Evolutionary conservation across 2,329 filamentous ascomycete species (phyloP).

Genomic region (Colletotrichum sojae): DNA sequence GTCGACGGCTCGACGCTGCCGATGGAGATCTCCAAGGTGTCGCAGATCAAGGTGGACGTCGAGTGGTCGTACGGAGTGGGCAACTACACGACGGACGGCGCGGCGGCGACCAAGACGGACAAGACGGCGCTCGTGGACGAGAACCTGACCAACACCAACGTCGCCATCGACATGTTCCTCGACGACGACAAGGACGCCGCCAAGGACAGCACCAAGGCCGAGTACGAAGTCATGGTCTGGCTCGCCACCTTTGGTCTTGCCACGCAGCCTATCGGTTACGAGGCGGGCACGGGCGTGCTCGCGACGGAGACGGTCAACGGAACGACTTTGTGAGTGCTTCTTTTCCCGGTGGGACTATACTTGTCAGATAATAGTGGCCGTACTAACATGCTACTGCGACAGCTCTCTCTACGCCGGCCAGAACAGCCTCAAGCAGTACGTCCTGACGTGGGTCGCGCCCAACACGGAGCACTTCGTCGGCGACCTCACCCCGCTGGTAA

Average conservation of each 20-base stretch:
- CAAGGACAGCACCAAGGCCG: constrained; percentile 56
- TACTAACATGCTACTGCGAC: background rate
- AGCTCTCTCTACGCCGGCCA: constrained; percentile 59
- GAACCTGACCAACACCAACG: constrained; percentile 65
- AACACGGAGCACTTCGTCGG: constrained; percentile 58
- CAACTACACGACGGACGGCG: constrained; percentile 50
- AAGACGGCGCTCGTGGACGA: constrained; percentile 48
- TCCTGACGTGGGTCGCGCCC: constrained; percentile 64
- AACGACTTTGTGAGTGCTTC: constrained; percentile 56
- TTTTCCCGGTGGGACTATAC: background rate
- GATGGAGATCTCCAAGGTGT: constrained; percentile 54
- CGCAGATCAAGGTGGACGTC: constrained; percentile 59
- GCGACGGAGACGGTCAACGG: constrained; percentile 56
- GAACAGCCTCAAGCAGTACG: constrained; percentile 59
- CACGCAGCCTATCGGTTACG: constrained; percentile 62
- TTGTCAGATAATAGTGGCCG: background rate
- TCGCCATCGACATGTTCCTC: constrained; percentile 72
- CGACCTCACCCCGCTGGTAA: constrained; percentile 62
- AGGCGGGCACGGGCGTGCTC: constrained; percentile 47
- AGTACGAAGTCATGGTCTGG: constrained; percentile 72
- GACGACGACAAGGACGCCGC: constrained; percentile 60
- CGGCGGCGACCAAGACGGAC: constrained; percentile 49
- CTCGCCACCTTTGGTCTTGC: constrained; percentile 62
- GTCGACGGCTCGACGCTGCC: constrained; percentile 61
- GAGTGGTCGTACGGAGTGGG: constrained; percentile 66